Conservation (phyloP, 148 eudicot species). For the Amaranthus palmeri region DNA sequence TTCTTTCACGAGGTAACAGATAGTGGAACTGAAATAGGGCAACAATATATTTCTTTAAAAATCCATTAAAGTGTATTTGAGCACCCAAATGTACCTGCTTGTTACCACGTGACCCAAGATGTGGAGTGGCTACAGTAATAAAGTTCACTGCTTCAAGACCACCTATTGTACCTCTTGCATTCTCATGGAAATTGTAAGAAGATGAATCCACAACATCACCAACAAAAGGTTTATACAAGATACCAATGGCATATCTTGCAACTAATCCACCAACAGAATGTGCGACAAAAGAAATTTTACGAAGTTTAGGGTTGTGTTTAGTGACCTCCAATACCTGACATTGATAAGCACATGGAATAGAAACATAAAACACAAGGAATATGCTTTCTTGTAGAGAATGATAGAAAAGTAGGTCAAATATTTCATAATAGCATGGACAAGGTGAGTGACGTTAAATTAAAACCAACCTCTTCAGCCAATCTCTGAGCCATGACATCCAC, state of each 20-base stretch:
- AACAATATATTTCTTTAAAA: background rate
- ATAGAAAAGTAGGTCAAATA: background rate
- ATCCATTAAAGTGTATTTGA: background rate
- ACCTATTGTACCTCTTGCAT: slow-evolving; percentile 60
- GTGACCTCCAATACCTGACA: slow-evolving; percentile 79
- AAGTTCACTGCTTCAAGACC: slow-evolving; percentile 87
- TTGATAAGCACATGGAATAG: slow-evolving; percentile 13
- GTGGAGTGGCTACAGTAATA: slow-evolving; percentile 91
- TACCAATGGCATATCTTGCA: slow-evolving; percentile 91
- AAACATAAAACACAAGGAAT: background rate
- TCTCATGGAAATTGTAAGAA: slow-evolving; percentile 29
- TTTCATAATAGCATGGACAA: slow-evolving; percentile 2
- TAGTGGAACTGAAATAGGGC: background rate
- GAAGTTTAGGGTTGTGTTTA: slow-evolving; percentile 47
- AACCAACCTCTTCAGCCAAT: slow-evolving; percentile 78
- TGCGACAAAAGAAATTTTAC: slow-evolving; percentile 84
- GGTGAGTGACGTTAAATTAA: slow-evolving; percentile 10
- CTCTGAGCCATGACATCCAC: slow-evolving; percentile 97
- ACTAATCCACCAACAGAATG: slow-evolving; percentile 97
- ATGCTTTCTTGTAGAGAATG: background rate
- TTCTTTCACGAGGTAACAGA: no score
- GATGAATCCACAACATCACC: slow-evolving; percentile 26
- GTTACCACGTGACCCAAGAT: slow-evolving; percentile 98
- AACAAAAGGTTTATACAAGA: slow-evolving; percentile 47
- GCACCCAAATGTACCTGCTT: slow-evolving; percentile 52